Percentiles rank a stretch among this genome's conserved stretches.
Conservation (phyloP, 2,329 filamentous ascomycete genomes). For the Coniochaeta pulveracea region DNA sequence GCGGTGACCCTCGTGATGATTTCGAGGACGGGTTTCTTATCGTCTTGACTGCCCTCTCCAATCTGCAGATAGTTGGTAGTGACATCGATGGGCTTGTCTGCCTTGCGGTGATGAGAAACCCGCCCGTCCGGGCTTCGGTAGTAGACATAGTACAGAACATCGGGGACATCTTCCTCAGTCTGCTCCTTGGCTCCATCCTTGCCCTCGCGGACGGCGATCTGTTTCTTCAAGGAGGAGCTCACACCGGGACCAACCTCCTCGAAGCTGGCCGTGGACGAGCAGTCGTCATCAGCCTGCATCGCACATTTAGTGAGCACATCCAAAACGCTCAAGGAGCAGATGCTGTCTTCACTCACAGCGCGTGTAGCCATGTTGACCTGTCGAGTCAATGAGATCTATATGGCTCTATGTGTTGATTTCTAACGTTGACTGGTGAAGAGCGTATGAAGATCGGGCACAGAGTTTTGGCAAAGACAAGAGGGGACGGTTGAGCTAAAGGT, state of each 20-base stretch:
- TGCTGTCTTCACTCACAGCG: no score
- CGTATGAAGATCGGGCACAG: no score
- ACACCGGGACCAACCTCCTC: conserved; percentile 17
- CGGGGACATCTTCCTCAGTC: conserved; percentile 20
- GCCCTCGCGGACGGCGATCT: conserved; percentile 2
- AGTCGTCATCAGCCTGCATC: conserved; percentile 11
- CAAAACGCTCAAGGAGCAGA: no score
- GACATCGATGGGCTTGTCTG: conserved; percentile 24
- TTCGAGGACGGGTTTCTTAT: conserved; percentile 25
- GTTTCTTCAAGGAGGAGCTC: neutral
- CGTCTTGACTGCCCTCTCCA: conserved; percentile 9
- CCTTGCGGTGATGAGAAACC: conserved; percentile 23
- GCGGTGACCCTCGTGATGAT: conserved; percentile 27
- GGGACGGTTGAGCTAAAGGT: no score
- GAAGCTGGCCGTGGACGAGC: conserved; percentile 19
- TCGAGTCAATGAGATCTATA: no score
- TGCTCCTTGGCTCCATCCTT: conserved; percentile 8
- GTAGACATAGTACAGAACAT: conserved; percentile 29
- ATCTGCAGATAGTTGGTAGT: conserved; percentile 15
- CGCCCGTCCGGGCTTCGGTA: conserved; percentile 22
- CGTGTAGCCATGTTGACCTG: no score
- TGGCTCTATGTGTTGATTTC: no score
- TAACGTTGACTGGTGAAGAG: no score
- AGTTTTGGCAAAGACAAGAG: no score
- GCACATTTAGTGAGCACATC: neutral